Conservation (phyloP, 192 early-diverging fungal species). For the Umbelopsis isabellina region DNA sequence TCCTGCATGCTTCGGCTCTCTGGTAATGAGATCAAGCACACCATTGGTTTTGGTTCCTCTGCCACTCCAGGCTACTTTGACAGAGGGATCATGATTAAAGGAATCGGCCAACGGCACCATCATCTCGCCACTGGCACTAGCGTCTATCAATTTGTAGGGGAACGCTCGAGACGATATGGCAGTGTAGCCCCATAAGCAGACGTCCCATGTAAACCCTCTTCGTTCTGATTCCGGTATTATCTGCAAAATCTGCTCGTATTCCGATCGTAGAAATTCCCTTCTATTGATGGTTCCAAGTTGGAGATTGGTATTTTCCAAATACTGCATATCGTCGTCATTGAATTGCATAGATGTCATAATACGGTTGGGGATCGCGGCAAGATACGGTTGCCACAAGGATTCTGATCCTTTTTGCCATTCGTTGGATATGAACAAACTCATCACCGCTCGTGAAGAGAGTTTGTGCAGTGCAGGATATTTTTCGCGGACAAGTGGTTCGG, state of each 20-base stretch:
- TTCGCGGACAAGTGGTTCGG: slow-evolving; percentile 46
- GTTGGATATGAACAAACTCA: slow-evolving; percentile 56
- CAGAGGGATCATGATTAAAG: slow-evolving; percentile 64
- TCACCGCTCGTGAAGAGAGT: slow-evolving; percentile 43
- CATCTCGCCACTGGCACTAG: slow-evolving; percentile 43
- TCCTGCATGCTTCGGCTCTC: slow-evolving; percentile 37
- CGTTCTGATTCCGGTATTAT: slow-evolving; percentile 29
- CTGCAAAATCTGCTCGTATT: slow-evolving; percentile 40
- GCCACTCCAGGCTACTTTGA: slow-evolving; percentile 58
- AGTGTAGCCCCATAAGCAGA: slow-evolving; percentile 62
- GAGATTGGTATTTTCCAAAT: slow-evolving; percentile 59
- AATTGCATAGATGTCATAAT: slow-evolving; percentile 64
- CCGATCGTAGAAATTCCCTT: slow-evolving; percentile 27
- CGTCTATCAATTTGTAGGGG: slow-evolving; percentile 56
- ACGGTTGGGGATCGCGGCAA: slow-evolving; percentile 54
- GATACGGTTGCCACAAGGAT: slow-evolving; percentile 66
- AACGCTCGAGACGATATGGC: slow-evolving; percentile 63
- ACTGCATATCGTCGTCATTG: slow-evolving; percentile 45
- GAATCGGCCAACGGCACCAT: slow-evolving; percentile 67
- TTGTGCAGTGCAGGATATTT: slow-evolving; percentile 22
- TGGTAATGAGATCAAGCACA: slow-evolving; percentile 49
- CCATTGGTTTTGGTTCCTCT: slow-evolving; percentile 32
- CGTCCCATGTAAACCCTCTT: slow-evolving; percentile 46
- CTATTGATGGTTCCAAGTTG: slow-evolving; percentile 49
- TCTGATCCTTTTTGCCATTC: slow-evolving; percentile 40